Conservation (phyloP, 73 alveolate genomes). For the Loxodes magnus region DNA sequence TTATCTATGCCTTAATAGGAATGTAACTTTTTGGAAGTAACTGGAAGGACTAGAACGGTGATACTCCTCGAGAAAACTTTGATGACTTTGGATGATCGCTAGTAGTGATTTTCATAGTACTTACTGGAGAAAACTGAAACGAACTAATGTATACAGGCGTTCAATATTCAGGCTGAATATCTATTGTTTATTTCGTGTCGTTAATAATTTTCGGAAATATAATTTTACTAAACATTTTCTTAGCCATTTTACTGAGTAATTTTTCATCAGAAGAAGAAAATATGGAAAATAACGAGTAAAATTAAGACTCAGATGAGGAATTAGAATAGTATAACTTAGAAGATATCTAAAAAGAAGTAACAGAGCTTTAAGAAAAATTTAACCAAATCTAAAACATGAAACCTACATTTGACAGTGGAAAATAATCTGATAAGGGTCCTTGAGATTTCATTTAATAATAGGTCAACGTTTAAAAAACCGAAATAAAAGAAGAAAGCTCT, state of each 20-base stretch:
- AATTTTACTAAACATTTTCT: conserved; percentile 79
- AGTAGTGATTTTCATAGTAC: conserved; percentile 21
- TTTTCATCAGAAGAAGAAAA: conserved; percentile 21
- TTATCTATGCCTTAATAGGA: conserved; percentile 29
- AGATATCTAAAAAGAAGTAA: too few relatives aligned
- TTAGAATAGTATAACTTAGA: too few relatives aligned
- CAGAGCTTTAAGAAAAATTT: too few relatives aligned
- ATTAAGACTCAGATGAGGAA: too few relatives aligned
- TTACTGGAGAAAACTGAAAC: conserved; percentile 50
- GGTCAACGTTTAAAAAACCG: too few relatives aligned
- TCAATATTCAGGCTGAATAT: conserved; percentile 21
- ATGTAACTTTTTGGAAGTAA: conserved; percentile 25
- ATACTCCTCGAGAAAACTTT: conserved; percentile 3
- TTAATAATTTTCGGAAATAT: conserved; percentile 90
- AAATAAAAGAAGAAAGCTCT: too few relatives aligned
- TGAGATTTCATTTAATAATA: too few relatives aligned
- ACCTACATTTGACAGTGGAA: too few relatives aligned
- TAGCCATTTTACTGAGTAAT: conserved; percentile 76
- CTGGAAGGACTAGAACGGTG: not conserved
- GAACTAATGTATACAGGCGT: conserved; percentile 8
- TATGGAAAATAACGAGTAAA: not conserved
- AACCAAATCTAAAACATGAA: too few relatives aligned
- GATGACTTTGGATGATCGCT: not conserved
- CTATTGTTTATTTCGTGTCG: conserved; percentile 61
- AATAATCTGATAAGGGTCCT: too few relatives aligned